phyloP scores from a whole-genome alignment of 2,329 filamentous ascomycete genomes.

The Pseudogymnoascus sp. region DNA sequence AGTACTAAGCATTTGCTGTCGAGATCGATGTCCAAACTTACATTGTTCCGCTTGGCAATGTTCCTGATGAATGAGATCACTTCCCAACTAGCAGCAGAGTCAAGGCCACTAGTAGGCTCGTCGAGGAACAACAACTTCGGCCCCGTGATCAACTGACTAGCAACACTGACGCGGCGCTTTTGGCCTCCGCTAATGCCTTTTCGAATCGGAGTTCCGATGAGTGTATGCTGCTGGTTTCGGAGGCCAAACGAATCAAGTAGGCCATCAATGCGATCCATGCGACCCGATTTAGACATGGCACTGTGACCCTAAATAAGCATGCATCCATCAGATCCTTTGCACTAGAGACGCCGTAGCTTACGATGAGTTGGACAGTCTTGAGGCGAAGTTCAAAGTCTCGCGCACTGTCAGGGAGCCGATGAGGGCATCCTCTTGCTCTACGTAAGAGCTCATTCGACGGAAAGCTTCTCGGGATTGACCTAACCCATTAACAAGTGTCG shows the following conservation, averaged over 20 bases:
- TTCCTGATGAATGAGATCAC: constrained; percentile 62
- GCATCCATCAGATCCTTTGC: too few relatives aligned
- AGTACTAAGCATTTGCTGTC: constrained; percentile 19
- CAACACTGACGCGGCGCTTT: constrained; percentile 71
- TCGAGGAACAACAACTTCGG: constrained; percentile 77
- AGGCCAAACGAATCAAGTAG: constrained; percentile 69
- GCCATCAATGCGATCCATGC: constrained; percentile 52
- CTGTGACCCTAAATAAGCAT: constrained; percentile 19
- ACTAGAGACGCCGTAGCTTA: too few relatives aligned
- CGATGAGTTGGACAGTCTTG: constrained; percentile 57
- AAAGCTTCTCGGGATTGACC: constrained; percentile 48
- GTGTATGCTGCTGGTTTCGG: constrained; percentile 54
- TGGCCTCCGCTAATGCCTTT: constrained; percentile 82
- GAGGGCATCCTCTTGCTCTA: constrained; percentile 81
- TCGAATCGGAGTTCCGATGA: constrained; percentile 73
- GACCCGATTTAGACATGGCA: constrained; percentile 41
- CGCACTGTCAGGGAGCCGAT: constrained; percentile 72
- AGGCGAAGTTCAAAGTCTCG: constrained; percentile 72
- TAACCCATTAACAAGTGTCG: constrained; percentile 55
- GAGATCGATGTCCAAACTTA: constrained; percentile 28
- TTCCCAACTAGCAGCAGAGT: constrained; percentile 67
- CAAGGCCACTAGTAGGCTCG: constrained; percentile 75
- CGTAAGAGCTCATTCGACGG: constrained; percentile 61
- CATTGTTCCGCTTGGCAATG: constrained; percentile 57
- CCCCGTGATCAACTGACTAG: constrained; percentile 70